These are phyloP conservation scores for Ustilago tritici DNA, from an alignment of 1,284 basidiomycete species.

Conservation along the genomic window DNA sequence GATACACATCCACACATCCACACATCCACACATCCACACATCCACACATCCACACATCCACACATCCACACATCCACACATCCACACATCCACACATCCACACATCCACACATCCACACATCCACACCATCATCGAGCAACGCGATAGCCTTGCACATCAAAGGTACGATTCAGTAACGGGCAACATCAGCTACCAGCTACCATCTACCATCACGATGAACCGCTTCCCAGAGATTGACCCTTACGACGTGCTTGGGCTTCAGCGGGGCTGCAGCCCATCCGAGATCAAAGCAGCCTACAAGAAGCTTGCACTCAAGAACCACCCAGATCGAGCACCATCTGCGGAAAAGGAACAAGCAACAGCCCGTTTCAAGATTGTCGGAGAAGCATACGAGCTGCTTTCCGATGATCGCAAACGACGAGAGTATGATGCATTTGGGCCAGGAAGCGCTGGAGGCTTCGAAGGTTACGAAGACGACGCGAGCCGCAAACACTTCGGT, in stretches of 20 bases:
- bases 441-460: constrained; percentile 12
- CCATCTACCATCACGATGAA: constrained; percentile 16
- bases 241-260: constrained; percentile 60
- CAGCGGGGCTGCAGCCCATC: constrained; percentile 37
- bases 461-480: constrained; percentile 30
- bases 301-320: constrained; percentile 61
- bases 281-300: constrained; percentile 62
- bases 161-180: neutral
- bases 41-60: no score
- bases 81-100: no score
- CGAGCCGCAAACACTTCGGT: constrained; percentile 45
- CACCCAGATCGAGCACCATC: constrained; percentile 62
- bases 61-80: no score
- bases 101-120: neutral
- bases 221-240: constrained; percentile 45
- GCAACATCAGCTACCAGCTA: neutral
- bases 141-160: neutral
- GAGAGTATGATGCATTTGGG: constrained; percentile 55
- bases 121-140: neutral
- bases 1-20: neutral
- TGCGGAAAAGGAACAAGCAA: constrained; percentile 58
- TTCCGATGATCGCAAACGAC: constrained; percentile 50
- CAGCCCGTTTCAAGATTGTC: constrained; percentile 58
- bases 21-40: neutral
- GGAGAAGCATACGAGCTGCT: constrained; percentile 66